Evolutionary conservation across 768 basidiomycete species (phyloP).

Genomic region (Lactarius sp.): DNA sequence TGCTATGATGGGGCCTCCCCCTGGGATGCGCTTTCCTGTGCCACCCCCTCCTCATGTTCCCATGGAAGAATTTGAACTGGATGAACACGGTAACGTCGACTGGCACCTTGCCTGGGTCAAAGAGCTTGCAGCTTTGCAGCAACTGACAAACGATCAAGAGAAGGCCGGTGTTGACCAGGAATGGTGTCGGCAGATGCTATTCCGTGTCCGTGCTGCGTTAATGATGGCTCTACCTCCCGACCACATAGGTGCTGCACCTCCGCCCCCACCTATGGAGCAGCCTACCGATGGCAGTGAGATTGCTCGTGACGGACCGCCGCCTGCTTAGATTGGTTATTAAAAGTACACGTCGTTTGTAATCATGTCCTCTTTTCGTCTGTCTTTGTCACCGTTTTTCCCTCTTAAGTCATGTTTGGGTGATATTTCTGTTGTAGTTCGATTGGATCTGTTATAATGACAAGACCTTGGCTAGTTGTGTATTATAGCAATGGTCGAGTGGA

Average conservation of each 20-base stretch:
- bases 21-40: conserved; percentile 61
- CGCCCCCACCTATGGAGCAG: conserved; percentile 23
- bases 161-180: conserved; percentile 76
- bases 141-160: conserved; percentile 76
- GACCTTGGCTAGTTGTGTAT: not conserved
- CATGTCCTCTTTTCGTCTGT: not conserved
- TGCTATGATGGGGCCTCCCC: conserved; percentile 51
- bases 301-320: conserved; percentile 20
- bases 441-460: not conserved
- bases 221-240: conserved; percentile 41
- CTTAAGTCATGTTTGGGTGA: not conserved
- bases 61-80: conserved; percentile 64
- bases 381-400: not conserved
- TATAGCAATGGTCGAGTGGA: not conserved
- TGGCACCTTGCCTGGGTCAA: conserved; percentile 80
- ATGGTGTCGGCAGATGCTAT: conserved; percentile 83
- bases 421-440: conserved; percentile 7
- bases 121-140: conserved; percentile 69
- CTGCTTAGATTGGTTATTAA: conserved; percentile 17
- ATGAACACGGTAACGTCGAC: conserved; percentile 74
- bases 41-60: conserved; percentile 54
- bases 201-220: conserved; percentile 68
- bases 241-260: conserved; percentile 14
- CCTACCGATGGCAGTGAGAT: conserved; percentile 20
- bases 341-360: not conserved